Evolutionary conservation across 2,329 filamentous ascomycete species (phyloP).

Genomic region (Ophiostoma populinum): DNA sequence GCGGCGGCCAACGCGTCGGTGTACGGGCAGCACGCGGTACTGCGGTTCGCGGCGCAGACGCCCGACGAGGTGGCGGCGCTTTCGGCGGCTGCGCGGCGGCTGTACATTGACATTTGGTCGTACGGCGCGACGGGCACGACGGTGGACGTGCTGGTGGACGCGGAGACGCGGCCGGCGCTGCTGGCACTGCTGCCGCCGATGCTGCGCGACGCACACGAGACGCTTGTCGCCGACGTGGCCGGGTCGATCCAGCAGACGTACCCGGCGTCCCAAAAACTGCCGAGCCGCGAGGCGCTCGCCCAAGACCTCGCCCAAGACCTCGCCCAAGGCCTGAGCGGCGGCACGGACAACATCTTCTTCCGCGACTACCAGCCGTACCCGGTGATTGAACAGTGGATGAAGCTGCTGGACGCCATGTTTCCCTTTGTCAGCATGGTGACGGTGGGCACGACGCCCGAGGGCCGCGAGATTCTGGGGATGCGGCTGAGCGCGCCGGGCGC

Average conservation of each 20-base stretch:
- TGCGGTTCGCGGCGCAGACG: slow-evolving; percentile 68
- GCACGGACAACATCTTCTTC: slow-evolving; percentile 68
- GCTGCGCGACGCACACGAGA: slow-evolving; percentile 52
- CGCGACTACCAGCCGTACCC: slow-evolving; percentile 77
- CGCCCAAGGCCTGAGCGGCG: no score
- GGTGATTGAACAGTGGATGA: slow-evolving; percentile 59
- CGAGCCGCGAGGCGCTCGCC: background rate
- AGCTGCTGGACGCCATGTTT: slow-evolving; percentile 77
- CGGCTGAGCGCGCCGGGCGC: slow-evolving; percentile 38
- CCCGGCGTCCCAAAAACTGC: slow-evolving; percentile 28
- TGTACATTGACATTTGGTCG: slow-evolving; percentile 85
- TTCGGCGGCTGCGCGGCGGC: slow-evolving; percentile 51
- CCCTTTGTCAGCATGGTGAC: slow-evolving; percentile 50
- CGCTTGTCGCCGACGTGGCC: slow-evolving; percentile 66
- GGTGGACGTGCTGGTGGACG: slow-evolving; percentile 66
- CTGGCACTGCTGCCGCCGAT: slow-evolving; percentile 61
- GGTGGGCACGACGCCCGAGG: slow-evolving; percentile 77
- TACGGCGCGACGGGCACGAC: slow-evolving; percentile 44
- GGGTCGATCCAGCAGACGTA: slow-evolving; percentile 63
- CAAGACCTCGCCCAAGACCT: background rate
- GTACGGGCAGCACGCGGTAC: slow-evolving; percentile 70
- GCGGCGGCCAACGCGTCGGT: slow-evolving; percentile 16
- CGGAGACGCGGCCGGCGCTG: slow-evolving; percentile 61
- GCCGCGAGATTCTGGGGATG: slow-evolving; percentile 68
- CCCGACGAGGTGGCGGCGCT: slow-evolving; percentile 52